These are phyloP conservation scores for Penicillium palitans DNA, from an alignment of 2,329 filamentous ascomycete genomes.

Conservation along the genomic window DNA sequence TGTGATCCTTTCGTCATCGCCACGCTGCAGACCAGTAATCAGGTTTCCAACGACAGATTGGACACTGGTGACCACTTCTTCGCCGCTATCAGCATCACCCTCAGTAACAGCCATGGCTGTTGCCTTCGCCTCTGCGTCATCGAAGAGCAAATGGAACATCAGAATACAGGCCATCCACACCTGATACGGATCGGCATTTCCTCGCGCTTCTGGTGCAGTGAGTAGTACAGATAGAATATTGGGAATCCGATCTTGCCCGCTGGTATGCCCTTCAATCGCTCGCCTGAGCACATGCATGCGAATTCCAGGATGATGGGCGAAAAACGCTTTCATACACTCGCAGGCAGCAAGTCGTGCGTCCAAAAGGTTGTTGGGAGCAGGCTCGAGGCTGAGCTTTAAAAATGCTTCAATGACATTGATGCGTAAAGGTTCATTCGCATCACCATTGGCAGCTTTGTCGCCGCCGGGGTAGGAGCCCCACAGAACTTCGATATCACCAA, in stretches of 20 bases:
- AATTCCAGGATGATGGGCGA: slow-evolving; percentile 77
- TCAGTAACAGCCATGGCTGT: slow-evolving; percentile 80
- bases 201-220: slow-evolving; percentile 60
- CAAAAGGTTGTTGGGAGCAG: slow-evolving; percentile 66
- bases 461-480: slow-evolving; percentile 31
- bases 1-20: slow-evolving; percentile 74
- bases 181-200: slow-evolving; percentile 77
- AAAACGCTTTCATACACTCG: slow-evolving; percentile 90
- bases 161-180: slow-evolving; percentile 88
- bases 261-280: slow-evolving; percentile 82
- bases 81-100: slow-evolving; percentile 82
- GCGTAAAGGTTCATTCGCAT: slow-evolving; percentile 55
- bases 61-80: slow-evolving; percentile 93
- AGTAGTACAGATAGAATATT: slow-evolving; percentile 87
- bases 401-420: slow-evolving; percentile 94
- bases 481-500: slow-evolving; percentile 79
- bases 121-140: slow-evolving; percentile 75
- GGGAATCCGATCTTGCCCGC: slow-evolving; percentile 75
- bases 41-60: slow-evolving; percentile 85
- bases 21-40: slow-evolving; percentile 72
- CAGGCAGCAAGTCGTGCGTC: slow-evolving; percentile 82
- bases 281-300: slow-evolving; percentile 80
- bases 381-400: slow-evolving; percentile 74
- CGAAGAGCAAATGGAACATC: slow-evolving; percentile 79
- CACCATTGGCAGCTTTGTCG: slow-evolving; percentile 37